Evolutionary conservation across 129 eudicot genomes (phyloP).

Genomic region (sunflower (Helianthus annuus)): DNA sequence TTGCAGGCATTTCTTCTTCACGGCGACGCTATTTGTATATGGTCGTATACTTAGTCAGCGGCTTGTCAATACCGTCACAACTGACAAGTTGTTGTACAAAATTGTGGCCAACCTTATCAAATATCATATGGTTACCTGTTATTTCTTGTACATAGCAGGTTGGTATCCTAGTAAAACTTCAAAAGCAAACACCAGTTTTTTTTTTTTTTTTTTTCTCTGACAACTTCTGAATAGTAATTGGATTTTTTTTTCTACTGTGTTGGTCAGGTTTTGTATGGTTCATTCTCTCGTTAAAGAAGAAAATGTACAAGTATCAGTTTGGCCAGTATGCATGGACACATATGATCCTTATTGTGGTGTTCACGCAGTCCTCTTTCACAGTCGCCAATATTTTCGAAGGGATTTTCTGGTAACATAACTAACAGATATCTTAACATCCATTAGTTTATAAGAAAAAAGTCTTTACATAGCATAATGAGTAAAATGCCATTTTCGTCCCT

Average conservation of each 20-base stretch:
- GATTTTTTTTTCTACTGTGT: not conserved
- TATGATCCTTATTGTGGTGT: constrained; percentile 93
- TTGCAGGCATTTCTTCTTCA: constrained; percentile 87
- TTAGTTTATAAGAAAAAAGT: no score
- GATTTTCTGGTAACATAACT: constrained; percentile 75
- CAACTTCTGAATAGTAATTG: not conserved
- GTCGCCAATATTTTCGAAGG: constrained; percentile 97
- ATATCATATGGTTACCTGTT: constrained; percentile 92
- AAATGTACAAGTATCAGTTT: constrained; percentile 96
- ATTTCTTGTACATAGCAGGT: constrained; percentile 93
- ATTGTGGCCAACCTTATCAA: constrained; percentile 75
- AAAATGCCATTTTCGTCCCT: no score
- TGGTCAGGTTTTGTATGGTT: constrained; percentile 92
- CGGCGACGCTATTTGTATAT: constrained; percentile 90
- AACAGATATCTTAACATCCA: not conserved
- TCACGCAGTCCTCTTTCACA: constrained; percentile 89
- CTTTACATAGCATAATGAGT: no score
- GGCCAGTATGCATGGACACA: constrained; percentile 99
- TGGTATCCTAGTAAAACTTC: constrained; percentile 15
- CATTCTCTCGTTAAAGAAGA: constrained; percentile 86
- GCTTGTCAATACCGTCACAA: constrained; percentile 81
- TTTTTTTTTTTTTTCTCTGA: not conserved
- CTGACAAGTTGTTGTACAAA: constrained; percentile 73
- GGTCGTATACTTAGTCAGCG: constrained; percentile 94
- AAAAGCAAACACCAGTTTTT: not conserved